Base-by-base conservation (phyloP, 352 stramenopile genomes). In the Globisporangium sylvaticum region DNA sequence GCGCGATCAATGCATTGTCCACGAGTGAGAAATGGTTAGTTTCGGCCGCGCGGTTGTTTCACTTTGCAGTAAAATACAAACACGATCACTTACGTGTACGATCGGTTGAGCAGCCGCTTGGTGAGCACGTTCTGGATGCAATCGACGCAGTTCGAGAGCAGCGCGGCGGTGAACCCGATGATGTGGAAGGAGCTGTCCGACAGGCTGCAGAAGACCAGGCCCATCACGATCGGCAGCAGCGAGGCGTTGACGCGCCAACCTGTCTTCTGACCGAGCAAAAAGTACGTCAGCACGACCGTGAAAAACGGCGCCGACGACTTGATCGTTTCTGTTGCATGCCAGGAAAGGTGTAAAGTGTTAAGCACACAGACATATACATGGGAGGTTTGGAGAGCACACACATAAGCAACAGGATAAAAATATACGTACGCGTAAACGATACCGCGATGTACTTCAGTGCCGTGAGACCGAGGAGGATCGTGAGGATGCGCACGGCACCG, bases 61-160 rank as follows among this genome's bases (percentile, higher is more conserved):
- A 29, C 37, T 18, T 22, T 18, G 25, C 18, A 64, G 9, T 3
- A 65, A 65, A 22, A 65, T 1, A 0, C 18, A 10, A n/a, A 20
- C 15, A 46, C 4, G 12, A 27, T 31, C 56, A 77, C 80, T 61
- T 83, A 94, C 87, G 81, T 84, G 75, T 93, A 95, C 4, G 82
- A 80, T 9, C 74, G 75, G 27, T 91, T 95, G 29, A 97, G 79
- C 42, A 97, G 74, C 44, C 85, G 81, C 75, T 97, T 97, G 14
- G 81, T 92, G 66, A 97, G 76, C 9, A 97, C 91, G 68, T 97
- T 97, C 68, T 97, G 91, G 42, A 97, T 87, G 75, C 91, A 97
- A 67, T 97, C 91, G 42, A 94, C 83, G 71, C 88, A 97, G 72
- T 97, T 97, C 42, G 90, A 95, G 59, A 87, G 81, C 44, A 97